phyloP scores from a whole-genome alignment of 192 early-diverging fungal species.

The Coemansia sp. region DNA sequence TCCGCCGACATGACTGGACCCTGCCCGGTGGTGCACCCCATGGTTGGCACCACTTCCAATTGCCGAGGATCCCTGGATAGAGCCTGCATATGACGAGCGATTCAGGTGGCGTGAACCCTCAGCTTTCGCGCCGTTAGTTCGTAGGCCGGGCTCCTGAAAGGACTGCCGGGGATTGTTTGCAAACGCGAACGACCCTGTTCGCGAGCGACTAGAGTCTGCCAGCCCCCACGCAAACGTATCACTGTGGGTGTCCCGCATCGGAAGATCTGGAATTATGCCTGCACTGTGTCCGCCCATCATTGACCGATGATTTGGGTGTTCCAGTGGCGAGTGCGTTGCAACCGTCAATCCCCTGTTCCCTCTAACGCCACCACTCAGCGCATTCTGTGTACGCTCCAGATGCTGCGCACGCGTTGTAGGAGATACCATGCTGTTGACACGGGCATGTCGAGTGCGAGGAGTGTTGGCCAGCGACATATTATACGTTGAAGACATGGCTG shows the following conservation, averaged over 20 bases:
- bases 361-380: conserved; percentile 26
- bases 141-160: conserved; percentile 12
- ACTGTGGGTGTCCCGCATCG: conserved; percentile 21
- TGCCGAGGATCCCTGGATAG: conserved; percentile 22
- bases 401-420: conserved; percentile 34
- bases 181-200: conserved; percentile 34
- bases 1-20: conserved; percentile 33
- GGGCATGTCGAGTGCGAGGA: conserved; percentile 13
- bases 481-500: conserved; percentile 18
- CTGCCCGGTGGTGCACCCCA: conserved; percentile 11
- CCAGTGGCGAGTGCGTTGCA: not conserved
- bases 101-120: conserved; percentile 18
- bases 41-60: conserved; percentile 24
- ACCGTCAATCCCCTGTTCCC: conserved; percentile 4
- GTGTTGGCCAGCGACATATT: conserved; percentile 6
- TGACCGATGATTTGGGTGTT: conserved; percentile 4
- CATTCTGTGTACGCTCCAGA: conserved; percentile 40
- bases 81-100: conserved; percentile 38
- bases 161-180: conserved; percentile 9
- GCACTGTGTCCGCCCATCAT: conserved; percentile 9
- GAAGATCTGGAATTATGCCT: not conserved
- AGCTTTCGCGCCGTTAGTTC: conserved; percentile 21
- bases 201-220: conserved; percentile 16
- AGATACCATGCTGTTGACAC: conserved; percentile 39
- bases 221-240: conserved; percentile 43